Conservation (phyloP, 75 land plant genomes). For the Sequoiadendron giganteum region DNA sequence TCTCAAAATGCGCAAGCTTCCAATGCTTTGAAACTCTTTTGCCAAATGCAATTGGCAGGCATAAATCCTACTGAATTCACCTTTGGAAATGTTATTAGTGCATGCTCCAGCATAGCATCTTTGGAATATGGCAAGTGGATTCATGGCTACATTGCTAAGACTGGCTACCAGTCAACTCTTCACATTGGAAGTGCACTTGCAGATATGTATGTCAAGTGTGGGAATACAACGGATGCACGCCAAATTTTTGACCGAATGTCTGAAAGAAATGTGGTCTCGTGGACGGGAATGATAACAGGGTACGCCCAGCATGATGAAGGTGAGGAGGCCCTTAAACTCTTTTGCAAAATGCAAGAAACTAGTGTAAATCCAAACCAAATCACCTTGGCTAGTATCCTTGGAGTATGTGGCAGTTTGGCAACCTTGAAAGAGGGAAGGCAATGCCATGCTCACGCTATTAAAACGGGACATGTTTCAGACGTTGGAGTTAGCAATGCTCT, state of each 20-base stretch:
- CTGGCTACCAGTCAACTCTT: constrained; percentile 15
- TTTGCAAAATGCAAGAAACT: not conserved
- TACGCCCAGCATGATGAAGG: constrained; percentile 18
- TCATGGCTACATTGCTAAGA: constrained; percentile 9
- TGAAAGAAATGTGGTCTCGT: constrained; percentile 20
- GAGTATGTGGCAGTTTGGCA: constrained; percentile 18
- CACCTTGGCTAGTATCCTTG: constrained; percentile 16
- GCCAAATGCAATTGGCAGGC: constrained; percentile 22
- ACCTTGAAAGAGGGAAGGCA: constrained; percentile 18
- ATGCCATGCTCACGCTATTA: constrained; percentile 14
- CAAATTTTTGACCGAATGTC: constrained; percentile 16
- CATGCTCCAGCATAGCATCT: constrained; percentile 13
- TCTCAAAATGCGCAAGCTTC: constrained; percentile 19
- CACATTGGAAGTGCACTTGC: constrained; percentile 21
- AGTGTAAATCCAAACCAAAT: not conserved
- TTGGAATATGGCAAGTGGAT: constrained; percentile 10
- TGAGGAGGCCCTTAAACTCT: constrained; percentile 9
- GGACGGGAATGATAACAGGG: constrained; percentile 17
- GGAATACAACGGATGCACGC: constrained; percentile 11
- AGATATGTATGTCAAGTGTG: constrained; percentile 28
- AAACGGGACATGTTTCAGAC: constrained; percentile 18
- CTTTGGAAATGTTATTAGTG: constrained; percentile 16
- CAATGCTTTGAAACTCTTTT: constrained; percentile 15
- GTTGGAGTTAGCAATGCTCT: constrained; percentile 11
- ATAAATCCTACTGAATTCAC: constrained; percentile 17